Evolutionary conservation across 139 green algal genomes (phyloP).

Genomic region (Tetradesmus obliquus): DNA sequence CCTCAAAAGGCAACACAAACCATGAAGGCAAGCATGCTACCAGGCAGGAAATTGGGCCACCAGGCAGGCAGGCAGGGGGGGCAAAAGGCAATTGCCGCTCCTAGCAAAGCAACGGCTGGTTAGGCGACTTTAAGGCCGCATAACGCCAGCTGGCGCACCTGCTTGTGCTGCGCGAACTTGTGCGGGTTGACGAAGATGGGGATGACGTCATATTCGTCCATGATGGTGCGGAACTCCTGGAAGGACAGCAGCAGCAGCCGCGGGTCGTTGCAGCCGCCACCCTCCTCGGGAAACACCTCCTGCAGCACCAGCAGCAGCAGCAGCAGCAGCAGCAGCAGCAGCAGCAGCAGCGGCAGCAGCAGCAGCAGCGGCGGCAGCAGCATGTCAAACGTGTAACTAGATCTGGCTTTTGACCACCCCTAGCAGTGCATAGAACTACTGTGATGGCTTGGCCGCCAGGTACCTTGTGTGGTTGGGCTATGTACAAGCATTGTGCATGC

Average conservation of each 20-base stretch:
- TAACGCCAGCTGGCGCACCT: background rate
- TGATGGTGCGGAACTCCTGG: constrained; percentile 47
- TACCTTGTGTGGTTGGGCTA: too few relatives aligned
- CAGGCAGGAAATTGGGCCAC: background rate
- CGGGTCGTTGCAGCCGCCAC: background rate
- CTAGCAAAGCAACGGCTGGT: too few relatives aligned
- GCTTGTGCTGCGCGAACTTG: constrained; percentile 51
- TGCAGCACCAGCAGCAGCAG: constrained; percentile 1
- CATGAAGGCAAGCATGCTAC: too few relatives aligned
- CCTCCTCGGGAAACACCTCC: constrained; percentile 10
- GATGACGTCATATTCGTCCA: constrained; percentile 53
- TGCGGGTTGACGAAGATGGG: constrained; percentile 52
- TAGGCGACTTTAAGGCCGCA: too few relatives aligned
- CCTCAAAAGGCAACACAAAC: constrained; percentile 36
- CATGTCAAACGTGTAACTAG: too few relatives aligned
- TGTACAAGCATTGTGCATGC: too few relatives aligned
- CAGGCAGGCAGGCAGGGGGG: too few relatives aligned
- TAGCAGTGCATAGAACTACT: too few relatives aligned
- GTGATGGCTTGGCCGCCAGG: too few relatives aligned
- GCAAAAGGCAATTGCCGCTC: too few relatives aligned
- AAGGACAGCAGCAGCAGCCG: constrained; percentile 35
- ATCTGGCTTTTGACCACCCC: too few relatives aligned
- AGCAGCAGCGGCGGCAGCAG: too few relatives aligned
- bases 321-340: background rate
- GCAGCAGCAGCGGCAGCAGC: background rate